Percentiles rank a stretch among this genome's conserved stretches.
Conservation (phyloP, 2,329 filamentous ascomycete species). For the Sarocladium oryzae region DNA sequence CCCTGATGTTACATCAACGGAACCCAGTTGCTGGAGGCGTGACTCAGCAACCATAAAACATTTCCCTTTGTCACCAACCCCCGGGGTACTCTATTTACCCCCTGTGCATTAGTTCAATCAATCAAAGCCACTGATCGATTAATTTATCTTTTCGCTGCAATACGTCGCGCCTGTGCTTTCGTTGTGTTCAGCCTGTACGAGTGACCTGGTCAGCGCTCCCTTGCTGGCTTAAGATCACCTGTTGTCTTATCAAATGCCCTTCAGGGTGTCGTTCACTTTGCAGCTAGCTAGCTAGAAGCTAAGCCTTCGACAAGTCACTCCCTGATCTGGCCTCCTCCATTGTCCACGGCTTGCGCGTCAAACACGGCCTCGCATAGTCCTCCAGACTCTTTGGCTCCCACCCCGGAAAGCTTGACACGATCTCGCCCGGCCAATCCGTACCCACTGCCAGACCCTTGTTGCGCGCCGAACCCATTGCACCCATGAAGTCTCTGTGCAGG, state of each 20-base stretch:
- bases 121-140: constrained; percentile 22
- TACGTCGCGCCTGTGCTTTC: background rate
- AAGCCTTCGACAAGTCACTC: background rate
- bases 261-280: too few relatives aligned
- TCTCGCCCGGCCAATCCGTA: background rate
- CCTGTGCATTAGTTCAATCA: constrained; percentile 56
- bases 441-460: constrained; percentile 1
- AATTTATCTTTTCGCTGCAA: background rate
- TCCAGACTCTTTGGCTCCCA: background rate
- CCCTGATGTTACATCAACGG: constrained; percentile 21
- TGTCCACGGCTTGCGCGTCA: background rate
- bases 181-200: too few relatives aligned
- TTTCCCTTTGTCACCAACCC: constrained; percentile 46
- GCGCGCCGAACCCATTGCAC: background rate
- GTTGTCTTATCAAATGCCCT: too few relatives aligned
- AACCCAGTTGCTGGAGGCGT: constrained; percentile 13
- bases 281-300: too few relatives aligned
- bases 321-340: background rate
- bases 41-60: constrained; percentile 14
- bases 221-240: too few relatives aligned
- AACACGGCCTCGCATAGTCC: constrained; percentile 2
- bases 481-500: background rate
- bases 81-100: constrained; percentile 29
- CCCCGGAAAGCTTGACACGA: background rate
- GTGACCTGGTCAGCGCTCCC: too few relatives aligned